Percentiles rank a stretch among this genome's conserved stretches.
phyloP scores from a whole-genome alignment of 2,329 filamentous ascomycete species.

The Scedosporium minutisporum region DNA sequence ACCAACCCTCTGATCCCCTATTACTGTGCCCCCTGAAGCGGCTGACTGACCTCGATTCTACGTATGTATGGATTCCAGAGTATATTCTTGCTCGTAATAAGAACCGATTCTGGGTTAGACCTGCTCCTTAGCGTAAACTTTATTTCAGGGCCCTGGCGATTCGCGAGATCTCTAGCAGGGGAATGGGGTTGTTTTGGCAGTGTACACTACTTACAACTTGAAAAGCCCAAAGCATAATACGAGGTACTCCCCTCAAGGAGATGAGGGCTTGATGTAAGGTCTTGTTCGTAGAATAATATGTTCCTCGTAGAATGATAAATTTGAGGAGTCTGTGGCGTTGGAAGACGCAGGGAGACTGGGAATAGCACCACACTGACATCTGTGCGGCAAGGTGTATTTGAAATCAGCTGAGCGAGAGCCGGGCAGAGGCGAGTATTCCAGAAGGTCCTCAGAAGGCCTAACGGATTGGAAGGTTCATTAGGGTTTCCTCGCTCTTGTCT shows the following conservation, averaged over 20 bases:
- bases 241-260: too few relatives aligned
- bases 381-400: not conserved
- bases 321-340: too few relatives aligned
- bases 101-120: not conserved
- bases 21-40: too few relatives aligned
- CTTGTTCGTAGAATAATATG: too few relatives aligned
- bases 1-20: too few relatives aligned
- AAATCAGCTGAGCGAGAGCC: not conserved
- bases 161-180: not conserved
- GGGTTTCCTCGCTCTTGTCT: not conserved
- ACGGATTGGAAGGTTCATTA: not conserved
- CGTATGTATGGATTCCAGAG: not conserved
- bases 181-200: not conserved
- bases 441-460: not conserved
- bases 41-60: not conserved
- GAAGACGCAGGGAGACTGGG: too few relatives aligned
- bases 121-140: not conserved
- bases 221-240: not conserved
- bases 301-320: too few relatives aligned
- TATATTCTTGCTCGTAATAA: not conserved
- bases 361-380: too few relatives aligned
- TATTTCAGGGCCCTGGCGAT: not conserved
- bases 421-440: not conserved
- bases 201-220: not conserved
- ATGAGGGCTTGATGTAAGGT: not conserved